phyloP scores from a whole-genome alignment of 176 grass and related monocot species.

The Cenchrus americanus region DNA sequence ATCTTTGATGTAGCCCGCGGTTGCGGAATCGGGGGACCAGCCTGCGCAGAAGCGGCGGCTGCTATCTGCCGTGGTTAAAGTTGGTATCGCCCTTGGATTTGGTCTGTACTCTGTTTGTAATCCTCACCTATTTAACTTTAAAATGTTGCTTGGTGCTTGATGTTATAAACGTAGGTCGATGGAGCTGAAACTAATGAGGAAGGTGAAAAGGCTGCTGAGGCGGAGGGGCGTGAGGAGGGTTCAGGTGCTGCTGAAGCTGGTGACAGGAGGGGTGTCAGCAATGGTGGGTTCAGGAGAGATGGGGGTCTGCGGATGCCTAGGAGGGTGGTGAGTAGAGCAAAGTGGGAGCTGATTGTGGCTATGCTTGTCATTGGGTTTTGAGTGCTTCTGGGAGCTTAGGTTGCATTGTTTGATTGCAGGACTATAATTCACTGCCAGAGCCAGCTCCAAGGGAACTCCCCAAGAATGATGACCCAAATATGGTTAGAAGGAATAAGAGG shows the following conservation, averaged over 20 bases:
- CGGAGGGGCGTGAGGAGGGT: conserved; percentile 24
- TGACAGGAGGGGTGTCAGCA: conserved; percentile 47
- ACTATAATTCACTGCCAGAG: conserved; percentile 74
- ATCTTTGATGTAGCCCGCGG: conserved; percentile 57
- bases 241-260: conserved; percentile 10
- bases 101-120: not conserved
- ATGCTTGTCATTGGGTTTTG: not conserved
- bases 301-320: conserved; percentile 43
- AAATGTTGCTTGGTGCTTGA: not conserved
- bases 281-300: conserved; percentile 75
- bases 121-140: too few species aligned
- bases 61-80: conserved; percentile 78
- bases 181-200: conserved; percentile 52
- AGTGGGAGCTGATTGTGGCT: not conserved
- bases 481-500: conserved; percentile 88
- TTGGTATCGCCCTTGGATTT: conserved; percentile 36
- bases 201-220: conserved; percentile 26
- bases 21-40: conserved; percentile 62
- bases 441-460: conserved; percentile 83
- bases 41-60: conserved; percentile 72
- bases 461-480: conserved; percentile 69
- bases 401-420: conserved; percentile 47
- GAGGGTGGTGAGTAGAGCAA: conserved; percentile 58
- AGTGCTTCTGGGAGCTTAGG: conserved; percentile 15
- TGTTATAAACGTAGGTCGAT: conserved; percentile 57